Evolutionary conservation across 768 basidiomycete genomes (phyloP), one percentile per base, ranked within the genome.

Genomic region (Amylocystis lapponica): DNA sequence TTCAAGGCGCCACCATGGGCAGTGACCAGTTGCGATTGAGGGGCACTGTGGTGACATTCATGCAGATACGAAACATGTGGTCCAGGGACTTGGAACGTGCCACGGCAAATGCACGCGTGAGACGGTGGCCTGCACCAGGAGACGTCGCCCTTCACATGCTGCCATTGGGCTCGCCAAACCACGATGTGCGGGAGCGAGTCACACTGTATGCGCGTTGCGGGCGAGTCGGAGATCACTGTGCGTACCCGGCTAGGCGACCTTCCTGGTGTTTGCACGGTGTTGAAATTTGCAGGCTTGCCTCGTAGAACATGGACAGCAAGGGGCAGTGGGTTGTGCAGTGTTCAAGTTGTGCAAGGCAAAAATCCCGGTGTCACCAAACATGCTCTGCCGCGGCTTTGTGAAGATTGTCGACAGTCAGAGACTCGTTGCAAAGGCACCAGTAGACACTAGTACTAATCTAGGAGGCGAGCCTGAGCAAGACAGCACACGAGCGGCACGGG

Each of bases 331-430:
- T 69, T 30, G 47, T 19, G 51, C 50, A 3, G 78, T 78, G 36
- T 64, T 66, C 74, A 73, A 7, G 80, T 76, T 5, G 71, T 60
- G 1, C 60, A 38, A 23, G 41, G 50, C 7, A 63, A 61, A 14
- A 46, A 43, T 2, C 38, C 36, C 12, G 57, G 43, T 53, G 3
- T 31, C 51, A 21, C 33, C 44, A 14, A 49, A 43, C 46, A 75
- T 74, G 35, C 70, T 71, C 33, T 71, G 63, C 10, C 79, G 72
- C 11, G 74, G 69, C 56, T 81, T 81, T 11, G 78, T 69, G 54
- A 81, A 81, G 30, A 75, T 60, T 5, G 79, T 70, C 8, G 79
- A 77, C 13, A 69, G n/a, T n/a, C n/a, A n/a, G n/a, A n/a, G n/a
- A n/a, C n/a, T n/a, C n/a, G n/a, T n/a, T n/a, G n/a, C n/a, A n/a